Base-by-base conservation (phyloP, 2,329 filamentous ascomycete genomes). In the Ophiocordyceps robertsii region DNA sequence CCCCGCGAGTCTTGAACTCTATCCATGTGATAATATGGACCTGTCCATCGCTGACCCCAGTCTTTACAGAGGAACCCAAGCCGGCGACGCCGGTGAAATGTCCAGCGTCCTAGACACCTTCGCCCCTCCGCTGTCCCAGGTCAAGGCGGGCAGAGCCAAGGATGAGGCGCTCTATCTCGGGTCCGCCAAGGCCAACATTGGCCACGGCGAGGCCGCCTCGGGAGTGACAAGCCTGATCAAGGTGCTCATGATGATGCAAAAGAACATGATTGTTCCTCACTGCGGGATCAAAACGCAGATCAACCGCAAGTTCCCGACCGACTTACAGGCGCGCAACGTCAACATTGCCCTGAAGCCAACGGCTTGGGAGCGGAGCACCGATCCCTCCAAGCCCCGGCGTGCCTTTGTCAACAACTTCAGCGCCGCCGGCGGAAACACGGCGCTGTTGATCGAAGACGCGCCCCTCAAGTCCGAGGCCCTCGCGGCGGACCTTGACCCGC, bases 21-120 rank as follows among this genome's bases (percentile, higher is more conserved):
- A 24, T 24, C 24, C 7, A 16, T 35, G 4, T 6, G 4, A 16
- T 5, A 9, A 17, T 9, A 9, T 35, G 14, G 13, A n/a, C 14
- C 4, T 16, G 3, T 35, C 17, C 4, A 16, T 35, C 24, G n/a
- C 33, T 35, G n/a, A 35, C n/a, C 8, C 3, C 14, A 4, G n/a
- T 35, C 4, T 16, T 24, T 16, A 35, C n/a, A 35, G 33, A n/a
- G 88, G 88, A 29, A 94, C 88, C 0, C 86, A 93, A 59, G 86
- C 84, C 31, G 88, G 87, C 43, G 88, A 94, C 55, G 80, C 79
- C 2, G 82, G 78, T 2, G 88, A 95, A 58, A 90, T 92, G 82
- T 67, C 75, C 1, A 87, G 82, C 0, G 84, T 94, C 38, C 76
- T 80, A 3, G 61, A 68, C 41, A 63, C 69, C 10, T 77, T 73